A percentile compares a stretch with the other conserved stretches of the same genome.
Conservation (phyloP, 257 asterid genomes). For the Plantago ovata region DNA sequence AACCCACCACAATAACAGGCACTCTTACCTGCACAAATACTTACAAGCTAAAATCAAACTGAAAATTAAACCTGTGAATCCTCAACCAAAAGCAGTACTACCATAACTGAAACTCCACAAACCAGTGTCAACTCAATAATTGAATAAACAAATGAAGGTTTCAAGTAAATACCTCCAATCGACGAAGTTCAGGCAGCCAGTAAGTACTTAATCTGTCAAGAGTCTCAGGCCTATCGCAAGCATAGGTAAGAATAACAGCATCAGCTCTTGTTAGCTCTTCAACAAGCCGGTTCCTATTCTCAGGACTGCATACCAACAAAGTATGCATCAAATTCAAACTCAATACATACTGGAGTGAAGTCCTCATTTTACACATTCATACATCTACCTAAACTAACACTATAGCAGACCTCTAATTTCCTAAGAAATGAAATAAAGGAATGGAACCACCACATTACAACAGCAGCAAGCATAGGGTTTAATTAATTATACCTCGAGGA, state of each 20-base stretch:
- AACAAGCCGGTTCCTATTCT: constrained; percentile 59
- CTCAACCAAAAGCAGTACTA: too few species aligned
- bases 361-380: not conserved
- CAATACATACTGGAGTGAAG: not conserved
- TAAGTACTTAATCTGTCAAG: constrained; percentile 86
- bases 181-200: constrained; percentile 97
- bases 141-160: constrained; percentile 5
- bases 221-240: constrained; percentile 86
- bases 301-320: constrained; percentile 46
- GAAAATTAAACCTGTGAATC: too few species aligned
- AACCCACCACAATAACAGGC: constrained; percentile 96
- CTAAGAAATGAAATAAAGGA: constrained; percentile 5
- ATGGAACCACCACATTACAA: not conserved
- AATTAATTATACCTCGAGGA: constrained; percentile 57
- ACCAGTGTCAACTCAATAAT: too few species aligned
- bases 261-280: constrained; percentile 88
- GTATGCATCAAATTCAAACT: constrained; percentile 5
- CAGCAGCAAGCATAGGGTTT: not conserved
- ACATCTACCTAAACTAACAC: not conserved
- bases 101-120: too few species aligned
- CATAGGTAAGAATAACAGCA: constrained; percentile 87
- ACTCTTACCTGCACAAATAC: constrained; percentile 64
- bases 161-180: constrained; percentile 61
- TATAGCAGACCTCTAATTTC: not conserved
- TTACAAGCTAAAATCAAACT: not conserved